Base-by-base conservation (phyloP, 106 monocot species). In the Narthecium ossifragum region DNA sequence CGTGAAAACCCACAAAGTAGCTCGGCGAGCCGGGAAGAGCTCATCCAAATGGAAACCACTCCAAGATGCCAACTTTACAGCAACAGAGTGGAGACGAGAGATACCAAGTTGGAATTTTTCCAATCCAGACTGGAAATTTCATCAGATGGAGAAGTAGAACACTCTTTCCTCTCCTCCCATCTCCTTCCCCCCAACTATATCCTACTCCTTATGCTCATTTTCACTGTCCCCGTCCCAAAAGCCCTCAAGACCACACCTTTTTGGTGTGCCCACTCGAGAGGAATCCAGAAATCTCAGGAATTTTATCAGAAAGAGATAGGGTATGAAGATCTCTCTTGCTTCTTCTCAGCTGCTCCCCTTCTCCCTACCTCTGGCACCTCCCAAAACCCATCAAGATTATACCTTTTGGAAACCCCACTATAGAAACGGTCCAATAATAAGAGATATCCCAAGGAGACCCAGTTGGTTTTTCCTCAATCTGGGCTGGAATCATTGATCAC, bases 401-500 rank as follows among this genome's bases (percentile, higher is more conserved):
- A 39, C 66, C 70, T 53, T 71, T 72, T 63, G 12, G 33, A 15
- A 51, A 68, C 36, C 45, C 22, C 37, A 22, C 28, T 54, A 37
- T 17, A 43, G 24, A 55, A 60, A 57, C 12, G 57, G 7, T 8
- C 24, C 36, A 58, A 11, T 36, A 20, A 38, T 20, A 30, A 58
- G 34, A 56, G 32, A 68, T 57, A 71, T 46, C 29, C 31, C 59
- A 59, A 34, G 62, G 67, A 70, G 12, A 46, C 46, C 23, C 29
- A 60, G 67, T 60, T 67, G 31, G 69, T 60, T 41, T 56, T 63
- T 73, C 36, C 63, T 69, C 57, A 69, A 76, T 57, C 57, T 53
- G 74, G 57, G 34, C 6, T 39, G 32, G 70, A 67, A 75, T 70
- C 65, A 66, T 66, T 75, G 80, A 68, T 54, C 65, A 66, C 52